A percentile compares a stretch with the other conserved stretches of the same genome.
These are phyloP conservation scores for Nyssa sinensis DNA, from an alignment of 148 eudicot genomes.

Conservation along the genomic window DNA sequence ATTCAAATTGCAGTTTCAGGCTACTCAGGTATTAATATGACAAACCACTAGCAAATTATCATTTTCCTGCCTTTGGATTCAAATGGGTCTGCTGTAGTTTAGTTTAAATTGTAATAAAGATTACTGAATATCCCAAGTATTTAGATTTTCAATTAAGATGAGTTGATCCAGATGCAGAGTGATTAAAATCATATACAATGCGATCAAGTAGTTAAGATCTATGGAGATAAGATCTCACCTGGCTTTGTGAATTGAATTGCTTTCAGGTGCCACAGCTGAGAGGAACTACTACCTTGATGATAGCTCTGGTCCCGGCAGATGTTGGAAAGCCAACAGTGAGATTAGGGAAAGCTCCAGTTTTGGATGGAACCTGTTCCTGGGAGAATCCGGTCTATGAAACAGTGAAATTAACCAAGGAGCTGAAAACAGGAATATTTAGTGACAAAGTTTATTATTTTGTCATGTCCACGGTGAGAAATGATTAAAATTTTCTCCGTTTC, in stretches of 20 bases:
- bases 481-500: background rate
- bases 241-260: conserved; percentile 8
- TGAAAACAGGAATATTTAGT: conserved; percentile 61
- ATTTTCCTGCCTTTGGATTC: background rate
- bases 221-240: background rate
- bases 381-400: conserved; percentile 84
- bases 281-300: conserved; percentile 53
- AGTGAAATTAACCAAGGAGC: conserved; percentile 63
- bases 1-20: conserved; percentile 81
- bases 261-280: conserved; percentile 69
- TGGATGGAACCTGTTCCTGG: conserved; percentile 86
- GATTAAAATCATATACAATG: background rate
- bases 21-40: conserved; percentile 63
- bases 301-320: conserved; percentile 79
- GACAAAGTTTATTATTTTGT: conserved; percentile 72
- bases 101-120: background rate
- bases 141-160: background rate
- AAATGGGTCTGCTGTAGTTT: background rate
- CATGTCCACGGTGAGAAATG: conserved; percentile 69
- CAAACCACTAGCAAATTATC: background rate
- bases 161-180: background rate
- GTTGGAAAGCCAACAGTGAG: conserved; percentile 87
- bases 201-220: background rate
- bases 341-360: conserved; percentile 61
- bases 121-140: background rate